Evolutionary conservation across 257 asterid genomes (phyloP), one percentile per base, ranked within the genome.

Genomic region (Solanum lycopersicoides): DNA sequence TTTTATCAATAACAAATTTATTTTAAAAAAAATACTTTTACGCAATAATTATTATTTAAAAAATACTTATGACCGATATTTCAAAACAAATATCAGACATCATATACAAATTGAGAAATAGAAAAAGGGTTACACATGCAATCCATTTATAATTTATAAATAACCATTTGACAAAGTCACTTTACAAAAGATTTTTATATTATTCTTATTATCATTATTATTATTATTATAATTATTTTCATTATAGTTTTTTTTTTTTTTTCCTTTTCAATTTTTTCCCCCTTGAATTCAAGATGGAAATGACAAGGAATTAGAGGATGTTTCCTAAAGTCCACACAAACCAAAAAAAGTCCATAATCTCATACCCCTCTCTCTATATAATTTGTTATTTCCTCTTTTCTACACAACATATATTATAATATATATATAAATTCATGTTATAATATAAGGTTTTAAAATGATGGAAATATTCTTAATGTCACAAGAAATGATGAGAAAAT

Each of bases 311-410:
- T 47, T 47, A n/a, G 68, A 13, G 35, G 25, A 59, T 63, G 45
- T 87, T 87, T 73, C 82, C 25, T 18, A 42, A 87, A 87, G 89
- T 87, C 86, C 68, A 87, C 86, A 80, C 83, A 44, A 20, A 32
- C 56, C 14, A 65, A 80, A 56, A 87, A 87, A 87, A 87, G 89
- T 87, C 87, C 89, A 42, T 80, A 65, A 82, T 87, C 86, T 87
- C 76, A 53, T 59, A 66, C 80, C 28, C 65, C 47, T 47, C 35
- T 37, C 7, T 37, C 32, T 42, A 20, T 50, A 50, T 50, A 50
- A 53, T 53, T 16, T 16, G 63, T 6, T 53, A 21, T 53, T 53
- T 16, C 63, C 60, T 53, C 9, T 53, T 75, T 39, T 50, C 18
- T 86, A 20, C 41, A 18, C 42, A 18, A 18, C 53, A 75, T 50